Conservation (phyloP, 2,329 filamentous ascomycete species). For the Pseudomassariella vexata region DNA sequence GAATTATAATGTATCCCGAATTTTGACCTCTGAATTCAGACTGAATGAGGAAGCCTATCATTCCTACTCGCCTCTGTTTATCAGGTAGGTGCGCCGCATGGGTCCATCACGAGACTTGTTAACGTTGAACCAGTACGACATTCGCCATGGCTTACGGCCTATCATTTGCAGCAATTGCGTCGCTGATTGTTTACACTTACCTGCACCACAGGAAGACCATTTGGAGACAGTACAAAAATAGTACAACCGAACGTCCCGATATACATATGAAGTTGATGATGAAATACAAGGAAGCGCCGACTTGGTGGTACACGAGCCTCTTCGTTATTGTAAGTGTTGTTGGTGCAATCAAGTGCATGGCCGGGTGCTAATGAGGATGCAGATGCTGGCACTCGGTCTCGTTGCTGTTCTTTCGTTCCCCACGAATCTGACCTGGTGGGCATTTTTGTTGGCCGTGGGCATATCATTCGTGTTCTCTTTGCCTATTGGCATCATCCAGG, state of each 20-base stretch:
- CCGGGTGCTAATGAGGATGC: slow-evolving; percentile 8
- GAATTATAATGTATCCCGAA: slow-evolving; percentile 57
- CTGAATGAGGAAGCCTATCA: slow-evolving; percentile 60
- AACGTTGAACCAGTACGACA: slow-evolving; percentile 48
- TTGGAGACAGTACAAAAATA: slow-evolving; percentile 55
- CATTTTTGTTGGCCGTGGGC: slow-evolving; percentile 59
- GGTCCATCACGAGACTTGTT: not conserved
- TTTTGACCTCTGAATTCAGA: slow-evolving; percentile 56
- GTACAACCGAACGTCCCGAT: slow-evolving; percentile 54
- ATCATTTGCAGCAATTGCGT: slow-evolving; percentile 65
- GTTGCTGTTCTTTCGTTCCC: slow-evolving; percentile 53
- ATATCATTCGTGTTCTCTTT: slow-evolving; percentile 60
- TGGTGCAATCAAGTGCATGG: not conserved
- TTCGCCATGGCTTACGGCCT: slow-evolving; percentile 66
- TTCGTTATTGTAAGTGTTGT: slow-evolving; percentile 43
- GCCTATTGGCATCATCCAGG: slow-evolving; percentile 65
- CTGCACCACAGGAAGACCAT: slow-evolving; percentile 64
- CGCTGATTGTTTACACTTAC: slow-evolving; percentile 62
- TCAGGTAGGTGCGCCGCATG: slow-evolving; percentile 36
- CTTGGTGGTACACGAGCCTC: slow-evolving; percentile 58
- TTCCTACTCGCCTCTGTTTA: slow-evolving; percentile 61
- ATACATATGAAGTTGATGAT: slow-evolving; percentile 61
- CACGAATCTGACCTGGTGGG: slow-evolving; percentile 68
- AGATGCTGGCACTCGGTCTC: slow-evolving; percentile 51
- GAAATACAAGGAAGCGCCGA: slow-evolving; percentile 57